phyloP scores from a whole-genome alignment of 371 early-diverging fungal genomes.

The Parasitella parasitica region DNA sequence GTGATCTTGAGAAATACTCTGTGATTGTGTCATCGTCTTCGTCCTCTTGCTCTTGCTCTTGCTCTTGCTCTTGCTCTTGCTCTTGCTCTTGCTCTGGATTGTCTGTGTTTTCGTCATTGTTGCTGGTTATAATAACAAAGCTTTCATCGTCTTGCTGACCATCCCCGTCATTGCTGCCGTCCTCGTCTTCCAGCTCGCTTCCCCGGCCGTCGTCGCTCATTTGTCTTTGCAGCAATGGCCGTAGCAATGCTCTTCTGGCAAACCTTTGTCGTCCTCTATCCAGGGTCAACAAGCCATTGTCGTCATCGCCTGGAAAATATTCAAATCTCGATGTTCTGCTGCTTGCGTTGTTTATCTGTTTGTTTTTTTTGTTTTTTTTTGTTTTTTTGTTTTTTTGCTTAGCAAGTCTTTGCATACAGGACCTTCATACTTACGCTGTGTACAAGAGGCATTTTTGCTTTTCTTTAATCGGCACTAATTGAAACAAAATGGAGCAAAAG shows the following conservation, averaged over 20 bases:
- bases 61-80: background rate
- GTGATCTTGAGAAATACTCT: conserved; percentile 1
- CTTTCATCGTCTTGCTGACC: conserved; percentile 1
- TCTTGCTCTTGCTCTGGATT: background rate
- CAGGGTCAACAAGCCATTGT: background rate
- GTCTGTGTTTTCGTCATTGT: no score
- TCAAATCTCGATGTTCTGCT: background rate
- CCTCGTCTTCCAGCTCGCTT: background rate
- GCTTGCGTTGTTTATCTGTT: background rate
- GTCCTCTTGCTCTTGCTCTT: conserved; percentile 15
- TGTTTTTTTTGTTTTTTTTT: no score
- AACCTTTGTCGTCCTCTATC: background rate
- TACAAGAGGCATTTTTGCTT: background rate
- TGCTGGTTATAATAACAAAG: no score
- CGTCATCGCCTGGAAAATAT: background rate
- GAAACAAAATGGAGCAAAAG: background rate
- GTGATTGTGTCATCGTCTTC: conserved; percentile 12
- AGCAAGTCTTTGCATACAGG: background rate
- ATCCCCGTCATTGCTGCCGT: conserved; percentile 14
- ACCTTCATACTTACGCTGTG: background rate
- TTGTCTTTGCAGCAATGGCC: background rate
- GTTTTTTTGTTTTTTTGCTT: background rate
- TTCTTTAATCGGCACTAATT: background rate
- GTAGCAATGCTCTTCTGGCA: background rate
- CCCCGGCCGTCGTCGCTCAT: background rate